A percentile compares a stretch with the other conserved stretches of the same genome.
phyloP scores from a whole-genome alignment of 345 rosid genomes.

The Syzygium aromaticum region DNA sequence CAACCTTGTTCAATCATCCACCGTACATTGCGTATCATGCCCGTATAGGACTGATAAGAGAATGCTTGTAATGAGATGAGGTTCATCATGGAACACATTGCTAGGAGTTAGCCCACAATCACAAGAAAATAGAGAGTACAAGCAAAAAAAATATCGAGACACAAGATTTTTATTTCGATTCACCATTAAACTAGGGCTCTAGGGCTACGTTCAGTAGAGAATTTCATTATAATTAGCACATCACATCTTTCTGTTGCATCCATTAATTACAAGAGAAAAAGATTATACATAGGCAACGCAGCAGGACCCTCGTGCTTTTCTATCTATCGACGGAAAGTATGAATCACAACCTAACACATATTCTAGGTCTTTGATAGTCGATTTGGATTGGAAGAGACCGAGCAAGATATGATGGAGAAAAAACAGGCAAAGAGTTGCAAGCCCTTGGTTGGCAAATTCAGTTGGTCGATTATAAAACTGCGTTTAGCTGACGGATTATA shows the following conservation, averaged over 20 bases:
- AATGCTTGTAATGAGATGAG: not conserved
- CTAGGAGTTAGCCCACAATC: no score
- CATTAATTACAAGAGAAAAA: no score
- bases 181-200: no score
- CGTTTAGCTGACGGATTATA: not conserved
- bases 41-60: not conserved
- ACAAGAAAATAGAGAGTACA: no score
- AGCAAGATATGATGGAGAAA: not conserved
- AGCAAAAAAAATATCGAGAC: no score
- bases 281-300: no score
- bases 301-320: no score
- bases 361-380: not conserved
- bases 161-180: no score
- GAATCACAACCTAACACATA: not conserved
- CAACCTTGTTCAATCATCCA: not conserved
- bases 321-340: no score
- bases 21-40: not conserved
- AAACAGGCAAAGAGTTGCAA: not conserved
- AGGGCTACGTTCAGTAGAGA: no score
- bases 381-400: not conserved
- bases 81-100: not conserved
- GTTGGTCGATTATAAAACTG: not conserved
- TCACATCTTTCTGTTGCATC: no score
- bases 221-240: no score
- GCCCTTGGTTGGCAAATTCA: not conserved